These are phyloP conservation scores for Arabidopsis lyrata DNA, from an alignment of 441 rosid genomes.

Conservation along the genomic window DNA sequence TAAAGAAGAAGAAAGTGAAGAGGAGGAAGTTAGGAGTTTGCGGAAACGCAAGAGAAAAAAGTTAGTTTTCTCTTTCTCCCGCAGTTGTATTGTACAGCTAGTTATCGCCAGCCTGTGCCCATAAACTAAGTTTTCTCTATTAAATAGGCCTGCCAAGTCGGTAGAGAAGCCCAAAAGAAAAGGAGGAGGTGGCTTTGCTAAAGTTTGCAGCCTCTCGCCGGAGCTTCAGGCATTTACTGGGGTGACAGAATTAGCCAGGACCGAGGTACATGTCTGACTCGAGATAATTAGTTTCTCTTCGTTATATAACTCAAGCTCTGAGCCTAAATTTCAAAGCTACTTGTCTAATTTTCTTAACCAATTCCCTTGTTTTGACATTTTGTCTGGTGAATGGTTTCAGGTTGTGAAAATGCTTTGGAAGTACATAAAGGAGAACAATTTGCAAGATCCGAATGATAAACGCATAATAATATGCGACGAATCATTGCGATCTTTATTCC, in stretches of 20 bases:
- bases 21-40: slow-evolving; percentile 36
- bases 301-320: slow-evolving; percentile 9
- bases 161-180: slow-evolving; percentile 66
- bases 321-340: slow-evolving; percentile 13
- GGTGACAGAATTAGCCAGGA: slow-evolving; percentile 62
- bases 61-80: slow-evolving; percentile 36
- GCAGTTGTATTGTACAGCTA: slow-evolving; percentile 11
- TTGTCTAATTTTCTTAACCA: slow-evolving; percentile 22
- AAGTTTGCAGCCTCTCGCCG: slow-evolving; percentile 69
- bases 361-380: slow-evolving; percentile 21
- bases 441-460: slow-evolving; percentile 70
- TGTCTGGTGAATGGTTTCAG: slow-evolving; percentile 46
- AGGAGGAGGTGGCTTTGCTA: slow-evolving; percentile 71
- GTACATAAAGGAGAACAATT: slow-evolving; percentile 61
- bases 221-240: slow-evolving; percentile 69
- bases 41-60: slow-evolving; percentile 46
- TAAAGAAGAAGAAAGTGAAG: slow-evolving; percentile 41
- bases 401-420: slow-evolving; percentile 69
- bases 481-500: slow-evolving; percentile 54
- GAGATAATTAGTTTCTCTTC: slow-evolving; percentile 26
- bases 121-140: slow-evolving; percentile 36
- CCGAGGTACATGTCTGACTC: slow-evolving; percentile 56
- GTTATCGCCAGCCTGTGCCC: slow-evolving; percentile 1
- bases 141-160: slow-evolving; percentile 58
- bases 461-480: slow-evolving; percentile 66